Conservation (phyloP, 805 yeast species). For the Candida xiaguanensis region DNA sequence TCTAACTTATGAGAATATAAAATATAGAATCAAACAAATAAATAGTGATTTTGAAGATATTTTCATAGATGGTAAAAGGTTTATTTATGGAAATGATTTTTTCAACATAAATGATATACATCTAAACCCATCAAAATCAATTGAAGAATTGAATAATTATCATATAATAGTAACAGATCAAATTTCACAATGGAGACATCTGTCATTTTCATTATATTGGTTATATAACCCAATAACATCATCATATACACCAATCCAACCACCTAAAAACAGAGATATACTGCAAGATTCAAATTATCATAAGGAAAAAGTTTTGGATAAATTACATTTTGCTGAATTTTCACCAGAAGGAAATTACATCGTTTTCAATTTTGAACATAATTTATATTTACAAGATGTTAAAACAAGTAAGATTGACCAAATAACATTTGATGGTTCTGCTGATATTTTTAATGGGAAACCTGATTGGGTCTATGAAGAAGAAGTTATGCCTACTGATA, state of each 20-base stretch:
- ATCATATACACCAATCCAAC: slow-evolving; percentile 32
- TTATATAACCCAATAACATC: slow-evolving; percentile 23
- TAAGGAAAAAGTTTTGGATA: slow-evolving; percentile 16
- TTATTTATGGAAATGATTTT: slow-evolving; percentile 41
- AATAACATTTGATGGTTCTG: slow-evolving; percentile 52
- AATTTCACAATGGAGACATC: slow-evolving; percentile 41
- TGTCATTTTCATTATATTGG: slow-evolving; percentile 37
- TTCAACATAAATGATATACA: slow-evolving; percentile 26
- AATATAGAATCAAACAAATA: slow-evolving; percentile 21
- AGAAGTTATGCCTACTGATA: slow-evolving; percentile 59
- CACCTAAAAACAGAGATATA: slow-evolving; percentile 14
- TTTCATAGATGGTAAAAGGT: slow-evolving; percentile 26
- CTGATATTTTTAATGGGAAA: slow-evolving; percentile 56
- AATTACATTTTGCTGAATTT: slow-evolving; percentile 53
- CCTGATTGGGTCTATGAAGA: slow-evolving; percentile 88
- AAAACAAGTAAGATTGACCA: slow-evolving; percentile 17
- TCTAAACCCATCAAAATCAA: slow-evolving; percentile 38
- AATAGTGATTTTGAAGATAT: slow-evolving; percentile 24
- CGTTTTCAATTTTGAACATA: slow-evolving; percentile 53
- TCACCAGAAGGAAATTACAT: slow-evolving; percentile 58
- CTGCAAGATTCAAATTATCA: slow-evolving; percentile 9
- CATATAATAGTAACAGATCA: slow-evolving; percentile 56
- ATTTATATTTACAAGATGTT: slow-evolving; percentile 49
- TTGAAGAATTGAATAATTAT: slow-evolving; percentile 38
- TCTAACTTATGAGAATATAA: slow-evolving; percentile 14